phyloP scores from a whole-genome alignment of 257 asterid genomes.

The Primulina huaijiensis region DNA sequence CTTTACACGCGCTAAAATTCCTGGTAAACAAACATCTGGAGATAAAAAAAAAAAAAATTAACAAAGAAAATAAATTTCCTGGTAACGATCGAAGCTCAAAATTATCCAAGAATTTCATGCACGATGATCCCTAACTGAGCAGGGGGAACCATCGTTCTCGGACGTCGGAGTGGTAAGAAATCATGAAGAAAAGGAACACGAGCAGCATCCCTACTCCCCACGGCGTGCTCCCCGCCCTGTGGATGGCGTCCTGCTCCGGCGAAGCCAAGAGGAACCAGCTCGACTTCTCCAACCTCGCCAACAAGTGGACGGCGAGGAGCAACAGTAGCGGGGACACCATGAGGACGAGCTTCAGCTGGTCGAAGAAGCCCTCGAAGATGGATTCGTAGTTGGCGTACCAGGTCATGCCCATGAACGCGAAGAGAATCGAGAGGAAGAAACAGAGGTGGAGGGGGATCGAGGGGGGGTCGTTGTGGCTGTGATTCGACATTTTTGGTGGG shows the following conservation, averaged over 20 bases:
- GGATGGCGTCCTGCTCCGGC: conserved; percentile 59
- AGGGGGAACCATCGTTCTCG: conserved; percentile 85
- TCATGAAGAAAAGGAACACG: conserved; percentile 77
- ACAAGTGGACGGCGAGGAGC: conserved; percentile 54
- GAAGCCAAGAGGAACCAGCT: conserved; percentile 32
- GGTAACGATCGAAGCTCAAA: too few species aligned
- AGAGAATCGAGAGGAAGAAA: conserved; percentile 60
- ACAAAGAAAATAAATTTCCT: too few species aligned
- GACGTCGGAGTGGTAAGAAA: conserved; percentile 73
- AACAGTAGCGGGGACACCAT: conserved; percentile 73
- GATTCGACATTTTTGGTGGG: conserved; percentile 37
- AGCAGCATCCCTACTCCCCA: conserved; percentile 81
- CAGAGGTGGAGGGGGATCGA: conserved; percentile 63
- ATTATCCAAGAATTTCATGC: too few species aligned
- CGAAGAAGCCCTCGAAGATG: conserved; percentile 61
- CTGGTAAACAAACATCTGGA: too few species aligned
- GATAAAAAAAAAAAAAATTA: too few species aligned
- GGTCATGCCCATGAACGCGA: conserved; percentile 57
- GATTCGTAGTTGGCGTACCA: conserved; percentile 81
- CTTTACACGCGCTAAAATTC: too few species aligned
- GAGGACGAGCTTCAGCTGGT: conserved; percentile 55
- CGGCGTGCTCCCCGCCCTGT: conserved; percentile 76
- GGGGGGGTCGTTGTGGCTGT: conserved; percentile 37
- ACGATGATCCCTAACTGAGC: conserved; percentile 22
- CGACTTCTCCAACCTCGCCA: conserved; percentile 41